Evolutionary conservation across 2,329 filamentous ascomycete genomes (phyloP).

Genomic region (Proliferodiscus dingleyae): DNA sequence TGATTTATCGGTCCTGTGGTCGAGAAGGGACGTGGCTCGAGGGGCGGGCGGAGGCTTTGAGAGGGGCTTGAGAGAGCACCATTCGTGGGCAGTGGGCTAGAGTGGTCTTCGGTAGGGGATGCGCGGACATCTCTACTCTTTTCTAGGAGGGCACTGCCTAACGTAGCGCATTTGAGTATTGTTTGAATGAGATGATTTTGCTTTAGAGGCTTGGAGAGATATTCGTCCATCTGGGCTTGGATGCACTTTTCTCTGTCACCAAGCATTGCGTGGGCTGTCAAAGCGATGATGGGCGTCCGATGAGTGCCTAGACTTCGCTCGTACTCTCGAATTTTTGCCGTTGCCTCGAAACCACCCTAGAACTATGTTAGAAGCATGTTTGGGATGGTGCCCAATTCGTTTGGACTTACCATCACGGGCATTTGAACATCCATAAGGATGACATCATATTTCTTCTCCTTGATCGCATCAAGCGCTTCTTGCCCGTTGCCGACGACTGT

Average conservation of each 20-base stretch:
- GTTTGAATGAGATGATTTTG: constrained; percentile 97
- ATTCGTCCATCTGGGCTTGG: constrained; percentile 98
- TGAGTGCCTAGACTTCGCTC: constrained; percentile 76
- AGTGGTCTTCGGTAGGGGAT: constrained; percentile 27
- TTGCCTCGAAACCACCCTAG: constrained; percentile 92
- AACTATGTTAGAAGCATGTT: constrained; percentile 34
- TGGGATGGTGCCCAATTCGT: background rate
- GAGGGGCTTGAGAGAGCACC: constrained; percentile 15
- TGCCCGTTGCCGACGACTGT: constrained; percentile 93
- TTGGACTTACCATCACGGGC: constrained; percentile 81
- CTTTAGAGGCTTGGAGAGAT: constrained; percentile 92
- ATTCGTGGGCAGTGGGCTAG: constrained; percentile 17
- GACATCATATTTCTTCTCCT: constrained; percentile 88
- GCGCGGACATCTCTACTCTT: constrained; percentile 59
- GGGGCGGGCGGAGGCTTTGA: constrained; percentile 40
- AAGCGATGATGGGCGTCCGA: constrained; percentile 89
- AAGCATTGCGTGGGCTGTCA: constrained; percentile 98
- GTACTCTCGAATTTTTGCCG: constrained; percentile 92
- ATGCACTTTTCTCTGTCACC: constrained; percentile 98
- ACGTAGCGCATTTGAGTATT: constrained; percentile 91
- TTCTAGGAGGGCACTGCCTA: constrained; percentile 77
- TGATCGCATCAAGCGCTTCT: constrained; percentile 88
- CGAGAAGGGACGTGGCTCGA: constrained; percentile 64
- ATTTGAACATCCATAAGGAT: constrained; percentile 99
- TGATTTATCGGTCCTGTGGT: constrained; percentile 55